A percentile compares a stretch with the other conserved stretches of the same genome.
These are phyloP conservation scores for Sphaerobolus stellatus DNA, from an alignment of 1,284 basidiomycete genomes.

Conservation along the genomic window DNA sequence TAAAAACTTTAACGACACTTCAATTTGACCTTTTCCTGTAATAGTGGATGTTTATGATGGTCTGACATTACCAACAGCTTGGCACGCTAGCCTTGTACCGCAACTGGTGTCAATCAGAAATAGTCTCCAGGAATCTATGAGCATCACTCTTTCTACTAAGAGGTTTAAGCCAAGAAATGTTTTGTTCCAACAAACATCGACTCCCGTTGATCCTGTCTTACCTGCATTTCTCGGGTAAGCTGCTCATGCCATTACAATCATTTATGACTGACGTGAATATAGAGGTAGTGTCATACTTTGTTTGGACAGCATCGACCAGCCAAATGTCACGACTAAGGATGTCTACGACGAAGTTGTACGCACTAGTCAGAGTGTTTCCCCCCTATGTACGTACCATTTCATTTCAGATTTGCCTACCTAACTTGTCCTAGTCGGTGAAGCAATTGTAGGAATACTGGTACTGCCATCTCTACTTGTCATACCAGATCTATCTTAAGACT, in stretches of 20 bases:
- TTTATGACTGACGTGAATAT: not conserved
- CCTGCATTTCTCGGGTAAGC: not conserved
- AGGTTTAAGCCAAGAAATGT: too few relatives aligned
- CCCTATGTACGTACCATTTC: not conserved
- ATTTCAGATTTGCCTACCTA: not conserved
- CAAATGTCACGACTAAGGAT: constrained; percentile 1
- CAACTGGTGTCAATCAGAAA: too few relatives aligned
- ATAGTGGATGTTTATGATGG: too few relatives aligned
- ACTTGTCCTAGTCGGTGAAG: constrained; percentile 1
- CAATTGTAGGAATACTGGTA: not conserved
- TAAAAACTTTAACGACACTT: too few relatives aligned
- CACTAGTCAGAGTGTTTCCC: not conserved
- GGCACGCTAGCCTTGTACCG: too few relatives aligned
- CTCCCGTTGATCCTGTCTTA: not conserved
- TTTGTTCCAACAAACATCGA: too few relatives aligned
- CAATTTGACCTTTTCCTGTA: too few relatives aligned
- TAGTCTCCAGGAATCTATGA: too few relatives aligned
- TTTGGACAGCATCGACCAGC: constrained; percentile 9
- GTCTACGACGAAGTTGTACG: constrained; percentile 1
- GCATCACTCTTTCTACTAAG: too few relatives aligned
- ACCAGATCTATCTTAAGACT: not conserved
- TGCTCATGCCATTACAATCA: not conserved
- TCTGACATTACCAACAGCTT: too few relatives aligned
- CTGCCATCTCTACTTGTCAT: not conserved
- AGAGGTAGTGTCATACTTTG: constrained; percentile 4